Evolutionary conservation across 2,329 filamentous ascomycete genomes (phyloP).

Genomic region (Apiospora koreana): DNA sequence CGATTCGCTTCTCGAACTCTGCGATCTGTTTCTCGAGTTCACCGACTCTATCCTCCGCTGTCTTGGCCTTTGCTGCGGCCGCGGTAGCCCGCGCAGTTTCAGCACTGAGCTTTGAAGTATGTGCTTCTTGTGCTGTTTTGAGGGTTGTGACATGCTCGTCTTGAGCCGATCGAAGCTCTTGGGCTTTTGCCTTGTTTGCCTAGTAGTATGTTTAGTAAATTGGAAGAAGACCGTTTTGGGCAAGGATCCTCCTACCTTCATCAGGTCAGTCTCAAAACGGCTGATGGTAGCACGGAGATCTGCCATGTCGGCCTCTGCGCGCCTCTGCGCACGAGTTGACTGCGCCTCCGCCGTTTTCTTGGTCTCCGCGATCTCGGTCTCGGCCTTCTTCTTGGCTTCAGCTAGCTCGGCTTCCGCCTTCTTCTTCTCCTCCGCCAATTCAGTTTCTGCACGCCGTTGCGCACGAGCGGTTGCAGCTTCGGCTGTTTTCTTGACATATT

Average conservation of each 20-base stretch:
- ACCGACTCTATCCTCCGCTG: constrained; percentile 47
- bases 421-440: constrained; percentile 23
- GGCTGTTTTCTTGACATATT: constrained; percentile 47
- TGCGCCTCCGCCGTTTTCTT: constrained; percentile 47
- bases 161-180: constrained; percentile 59
- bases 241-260: constrained; percentile 52
- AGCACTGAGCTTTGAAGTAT: constrained; percentile 40
- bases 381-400: constrained; percentile 34
- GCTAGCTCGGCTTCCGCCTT: not conserved
- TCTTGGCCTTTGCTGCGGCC: constrained; percentile 30
- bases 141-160: constrained; percentile 38
- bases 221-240: not conserved
- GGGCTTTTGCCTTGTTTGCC: constrained; percentile 59
- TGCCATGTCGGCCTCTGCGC: constrained; percentile 33
- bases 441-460: constrained; percentile 32
- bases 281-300: constrained; percentile 44
- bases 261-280: constrained; percentile 61
- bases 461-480: constrained; percentile 36
- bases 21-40: constrained; percentile 54
- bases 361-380: constrained; percentile 38
- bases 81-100: constrained; percentile 17
- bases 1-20: constrained; percentile 18
- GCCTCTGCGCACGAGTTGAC: constrained; percentile 28
- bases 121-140: constrained; percentile 53
- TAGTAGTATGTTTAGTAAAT: constrained; percentile 34